A percentile compares a stretch with the other conserved stretches of the same genome.
phyloP scores from a whole-genome alignment of 345 rosid genomes.

The Turritis glabra region DNA sequence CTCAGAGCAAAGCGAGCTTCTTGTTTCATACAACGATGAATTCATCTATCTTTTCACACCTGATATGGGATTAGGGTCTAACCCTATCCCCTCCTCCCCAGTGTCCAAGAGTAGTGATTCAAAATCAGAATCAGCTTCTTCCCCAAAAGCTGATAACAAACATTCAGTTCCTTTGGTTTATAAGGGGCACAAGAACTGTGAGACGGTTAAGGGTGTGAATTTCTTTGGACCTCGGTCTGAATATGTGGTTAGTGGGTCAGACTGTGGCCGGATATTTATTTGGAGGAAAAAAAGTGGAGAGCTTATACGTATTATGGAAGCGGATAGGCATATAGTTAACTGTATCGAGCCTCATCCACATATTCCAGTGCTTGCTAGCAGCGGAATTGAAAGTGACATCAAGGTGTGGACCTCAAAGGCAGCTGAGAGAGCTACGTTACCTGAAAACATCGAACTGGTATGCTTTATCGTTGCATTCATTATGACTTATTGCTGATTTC shows the following conservation, averaged over 20 bases:
- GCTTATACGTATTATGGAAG: conserved; percentile 79
- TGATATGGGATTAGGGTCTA: conserved; percentile 78
- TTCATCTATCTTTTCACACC: conserved; percentile 69
- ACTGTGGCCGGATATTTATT: conserved; percentile 90
- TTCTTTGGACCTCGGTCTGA: conserved; percentile 87
- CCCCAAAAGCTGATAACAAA: conserved; percentile 29
- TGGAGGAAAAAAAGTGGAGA: conserved; percentile 87
- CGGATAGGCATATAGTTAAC: conserved; percentile 78
- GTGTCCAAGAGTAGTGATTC: conserved; percentile 37
- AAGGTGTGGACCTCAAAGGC: conserved; percentile 88
- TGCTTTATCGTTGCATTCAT: not conserved
- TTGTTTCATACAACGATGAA: conserved; percentile 76
- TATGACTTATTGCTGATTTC: not conserved
- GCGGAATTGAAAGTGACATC: conserved; percentile 82
- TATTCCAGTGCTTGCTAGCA: conserved; percentile 67
- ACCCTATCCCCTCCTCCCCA: conserved; percentile 36
- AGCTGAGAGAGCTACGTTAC: conserved; percentile 62
- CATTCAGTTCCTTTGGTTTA: conserved; percentile 55
- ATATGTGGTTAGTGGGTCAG: conserved; percentile 94
- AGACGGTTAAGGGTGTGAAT: conserved; percentile 83
- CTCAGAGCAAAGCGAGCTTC: conserved; percentile 90
- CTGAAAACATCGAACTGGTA: conserved; percentile 74
- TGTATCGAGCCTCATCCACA: conserved; percentile 87
- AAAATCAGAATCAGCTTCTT: conserved; percentile 31
- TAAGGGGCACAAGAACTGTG: conserved; percentile 71